Base-by-base conservation (phyloP, 164 flowering plant genomes). In the Vitis rotundifolia region DNA sequence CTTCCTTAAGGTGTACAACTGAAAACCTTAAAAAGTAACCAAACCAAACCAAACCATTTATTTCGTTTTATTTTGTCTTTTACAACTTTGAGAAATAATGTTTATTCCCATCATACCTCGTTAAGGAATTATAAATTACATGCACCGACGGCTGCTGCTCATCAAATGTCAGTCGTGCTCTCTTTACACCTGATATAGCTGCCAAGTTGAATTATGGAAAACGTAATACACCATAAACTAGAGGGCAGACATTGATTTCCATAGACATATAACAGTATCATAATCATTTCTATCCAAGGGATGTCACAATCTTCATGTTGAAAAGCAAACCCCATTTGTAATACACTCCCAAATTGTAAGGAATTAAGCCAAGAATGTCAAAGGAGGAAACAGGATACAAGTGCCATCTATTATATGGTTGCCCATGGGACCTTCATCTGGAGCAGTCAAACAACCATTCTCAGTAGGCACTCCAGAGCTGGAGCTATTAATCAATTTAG, bases 171-270 rank as follows among this genome's bases (percentile, higher is more conserved):
- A 70, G 54, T 56, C 97, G 83, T 49, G 83, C 76, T 82, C 97
- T 85, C 85, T 94, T 94, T 71, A 78, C 83, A 67, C 96, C 94
- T 70, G 86, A 76, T 71, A 68, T 54, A 70, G 83, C 97, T 93
- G 61, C 69, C 64, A 73, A 14, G 11, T 63, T 44, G 70, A 76
- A 63, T 83, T 75, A 87, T 14, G 86, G 86, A 82, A 78, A 82
- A 73, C 74, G 80, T 9, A 65, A 67, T 31, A 66, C 52, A 37
- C 44, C 65, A 64, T 19, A 64, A 11, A 8, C 9, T 49, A 64
- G 13, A 64, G 14, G n/a, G 1, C 44, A 22, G 4, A n/a, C 0
- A 44, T n/a, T 16, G 29, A 62, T 59, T 26, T 59, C 29, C 37
- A 22, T 22, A 26, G 14, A 14, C 61, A 59, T 26, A 12, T 22